Base-by-base conservation (phyloP, 2,329 filamentous ascomycete genomes). In the Diplodia corticola region DNA sequence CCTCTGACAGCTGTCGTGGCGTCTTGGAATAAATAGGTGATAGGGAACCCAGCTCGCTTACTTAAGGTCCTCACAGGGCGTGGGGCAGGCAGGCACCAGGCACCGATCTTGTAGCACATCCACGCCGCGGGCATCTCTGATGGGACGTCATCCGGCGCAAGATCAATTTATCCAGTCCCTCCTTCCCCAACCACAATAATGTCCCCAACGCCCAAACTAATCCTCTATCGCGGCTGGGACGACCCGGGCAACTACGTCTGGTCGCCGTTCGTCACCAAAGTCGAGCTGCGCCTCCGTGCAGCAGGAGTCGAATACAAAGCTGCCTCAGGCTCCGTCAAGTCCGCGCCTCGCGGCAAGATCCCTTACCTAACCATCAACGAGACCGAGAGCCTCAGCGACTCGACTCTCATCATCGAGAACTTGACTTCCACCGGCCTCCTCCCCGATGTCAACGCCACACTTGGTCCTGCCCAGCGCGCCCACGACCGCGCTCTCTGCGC, bases 241-340 rank as follows among this genome's bases (percentile, higher is more conserved):
- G 72, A 76, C 2, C 67, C 73, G 1, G 77, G 76, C 5, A 69
- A 70, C 20, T 81, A 87, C 70, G 80, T 82, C 60, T 88, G 85
- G 85, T 88, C 86, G 0, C 86, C 87, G 10, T 89, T 87, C 69
- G 85, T 87, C 63, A 84, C 77, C 51, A 89, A 89, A 73, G 78
- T 89, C 61, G 88, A 90, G 72, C 80, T 85, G 20, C 85, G 86
- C 15, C 79, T 89, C 5, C 86, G 87, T 15, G 81, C 88, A 69
- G 80, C 80, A 1, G 73, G 75, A 1, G 59, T 87, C 2, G 46
- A 74, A 0, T 89, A 89, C 73, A 71, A 69, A 17, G 71, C 75
- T 4, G 81, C 76, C 2, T 68, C 69, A 3, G 86, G 86, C 1
- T 83, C 83, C 0, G 73, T 80, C 0, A 71, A 69, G 48, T 73